Percentiles rank a stretch among this genome's conserved stretches.
Evolutionary conservation across 345 rosid species (phyloP).

Genomic region (Mangifera indica): DNA sequence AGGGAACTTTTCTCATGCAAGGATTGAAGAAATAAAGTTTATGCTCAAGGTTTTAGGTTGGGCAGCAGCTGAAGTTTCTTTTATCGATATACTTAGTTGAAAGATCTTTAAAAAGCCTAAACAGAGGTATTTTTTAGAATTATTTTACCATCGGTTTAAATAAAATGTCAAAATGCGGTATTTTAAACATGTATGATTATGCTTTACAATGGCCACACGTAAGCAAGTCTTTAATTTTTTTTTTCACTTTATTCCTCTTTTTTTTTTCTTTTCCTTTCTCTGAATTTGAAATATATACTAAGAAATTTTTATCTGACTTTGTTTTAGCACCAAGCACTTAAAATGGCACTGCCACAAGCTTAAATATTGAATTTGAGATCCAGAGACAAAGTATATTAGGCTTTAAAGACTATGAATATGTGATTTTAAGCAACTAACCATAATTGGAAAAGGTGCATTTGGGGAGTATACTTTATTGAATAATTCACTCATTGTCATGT

Average conservation of each 20-base stretch:
- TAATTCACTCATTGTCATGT: not conserved
- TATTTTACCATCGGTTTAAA: not conserved
- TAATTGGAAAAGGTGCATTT: not conserved
- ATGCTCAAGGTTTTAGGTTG: slow-evolving; percentile 33
- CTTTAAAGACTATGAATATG: not conserved
- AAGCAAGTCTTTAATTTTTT: not conserved
- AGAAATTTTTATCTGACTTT: not conserved
- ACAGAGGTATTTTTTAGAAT: not conserved
- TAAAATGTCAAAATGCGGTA: no score
- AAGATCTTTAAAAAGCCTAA: not conserved
- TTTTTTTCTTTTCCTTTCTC: not conserved
- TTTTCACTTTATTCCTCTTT: not conserved
- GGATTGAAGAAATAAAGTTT: slow-evolving; percentile 38
- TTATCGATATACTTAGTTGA: not conserved
- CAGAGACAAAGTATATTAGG: not conserved
- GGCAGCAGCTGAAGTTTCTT: slow-evolving; percentile 26
- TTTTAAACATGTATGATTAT: no score
- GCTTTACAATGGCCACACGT: no score
- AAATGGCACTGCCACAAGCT: not conserved
- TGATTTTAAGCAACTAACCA: not conserved
- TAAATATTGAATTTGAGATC: not conserved
- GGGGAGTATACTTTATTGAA: not conserved
- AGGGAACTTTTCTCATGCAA: slow-evolving; percentile 48
- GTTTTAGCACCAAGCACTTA: not conserved
- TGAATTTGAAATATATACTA: not conserved